Conservation (phyloP, 2,329 filamentous ascomycete genomes). For the Colletotrichum abscissum region DNA sequence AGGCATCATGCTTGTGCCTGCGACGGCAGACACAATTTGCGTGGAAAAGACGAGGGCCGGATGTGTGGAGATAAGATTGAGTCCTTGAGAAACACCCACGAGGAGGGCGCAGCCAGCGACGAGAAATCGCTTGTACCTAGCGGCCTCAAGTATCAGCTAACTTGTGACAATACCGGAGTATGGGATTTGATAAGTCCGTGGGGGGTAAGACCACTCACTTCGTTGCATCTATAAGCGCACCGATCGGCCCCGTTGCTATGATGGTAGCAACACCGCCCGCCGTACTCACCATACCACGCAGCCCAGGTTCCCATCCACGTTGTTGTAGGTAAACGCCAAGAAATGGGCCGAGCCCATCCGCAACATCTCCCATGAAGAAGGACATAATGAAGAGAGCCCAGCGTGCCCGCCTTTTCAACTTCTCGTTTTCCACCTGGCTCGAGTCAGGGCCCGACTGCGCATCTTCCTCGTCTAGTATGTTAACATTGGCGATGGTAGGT, state of each 20-base stretch:
- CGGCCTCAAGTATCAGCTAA: background rate
- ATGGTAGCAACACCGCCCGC: constrained; percentile 25
- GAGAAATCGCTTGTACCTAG: constrained; percentile 18
- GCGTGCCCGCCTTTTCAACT: constrained; percentile 12
- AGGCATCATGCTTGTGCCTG: constrained; percentile 21
- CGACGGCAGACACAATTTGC: constrained; percentile 27
- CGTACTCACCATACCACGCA: constrained; percentile 22
- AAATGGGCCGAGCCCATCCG: constrained; percentile 24
- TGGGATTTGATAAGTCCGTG: background rate
- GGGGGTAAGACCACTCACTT: constrained; percentile 5
- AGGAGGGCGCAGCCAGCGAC: constrained; percentile 14
- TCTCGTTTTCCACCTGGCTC: background rate
- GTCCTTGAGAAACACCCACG: constrained; percentile 22
- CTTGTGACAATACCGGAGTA: background rate
- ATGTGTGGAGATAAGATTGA: constrained; percentile 25
- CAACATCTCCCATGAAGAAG: constrained; percentile 29
- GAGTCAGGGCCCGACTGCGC: background rate
- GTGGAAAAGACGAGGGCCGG: constrained; percentile 23
- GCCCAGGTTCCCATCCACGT: constrained; percentile 22
- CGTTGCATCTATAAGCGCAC: constrained; percentile 28
- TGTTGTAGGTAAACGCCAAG: constrained; percentile 30
- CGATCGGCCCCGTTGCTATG: constrained; percentile 21
- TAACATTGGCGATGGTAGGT: background rate
- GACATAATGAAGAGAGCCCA: constrained; percentile 28
- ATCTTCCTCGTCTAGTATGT: background rate